Evolutionary conservation across 768 basidiomycete species (phyloP), one percentile per base, ranked within the genome.

Genomic region (Naganishia friedmannii): DNA sequence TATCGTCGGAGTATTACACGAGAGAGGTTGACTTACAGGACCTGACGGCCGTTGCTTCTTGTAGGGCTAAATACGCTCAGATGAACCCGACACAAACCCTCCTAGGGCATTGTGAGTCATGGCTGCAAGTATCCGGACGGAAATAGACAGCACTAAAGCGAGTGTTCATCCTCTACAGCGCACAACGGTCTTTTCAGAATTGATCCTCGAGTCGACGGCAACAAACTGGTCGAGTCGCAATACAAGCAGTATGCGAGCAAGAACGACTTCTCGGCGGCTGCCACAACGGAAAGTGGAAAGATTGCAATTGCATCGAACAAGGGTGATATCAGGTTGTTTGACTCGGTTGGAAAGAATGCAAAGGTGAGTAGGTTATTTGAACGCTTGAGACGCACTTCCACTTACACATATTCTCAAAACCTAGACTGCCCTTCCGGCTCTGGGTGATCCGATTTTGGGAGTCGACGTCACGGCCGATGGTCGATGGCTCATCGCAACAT

Each of bases 141-240:
- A 10, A n/a, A 1, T 5, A n/a, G n/a, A n/a, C 26, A 7, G 2
- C 34, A 23, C 63, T 53, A 32, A 54, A n/a, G 32, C 51, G n/a
- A 53, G 1, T 65, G 37, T 19, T 28, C 39, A 10, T 46, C 23
- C 48, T n/a, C n/a, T 51, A 85, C 87, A 72, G 96, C 95, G 0
- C 89, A 92, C 82, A 98, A 98, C 77, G 90, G 93, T 10, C 84
- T 99, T 56, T 99, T 97, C 90, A 90, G 93, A 57, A 90, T 99
- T 81, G 96, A 99, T 82, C 96, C 96, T 53, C 92, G 96, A 70
- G 83, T 97, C 1, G 88, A 89, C 5, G 94, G 94, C 66, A 88
- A 84, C 80, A 97, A 98, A 83, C 86, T 98, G 80, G 95, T 97
- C 70, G 90, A 97, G 72, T 88, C 87, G 74, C 90, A 97, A 80